Evolutionary conservation across 2,329 filamentous ascomycete species (phyloP).

Genomic region (Fusarium metavorans): DNA sequence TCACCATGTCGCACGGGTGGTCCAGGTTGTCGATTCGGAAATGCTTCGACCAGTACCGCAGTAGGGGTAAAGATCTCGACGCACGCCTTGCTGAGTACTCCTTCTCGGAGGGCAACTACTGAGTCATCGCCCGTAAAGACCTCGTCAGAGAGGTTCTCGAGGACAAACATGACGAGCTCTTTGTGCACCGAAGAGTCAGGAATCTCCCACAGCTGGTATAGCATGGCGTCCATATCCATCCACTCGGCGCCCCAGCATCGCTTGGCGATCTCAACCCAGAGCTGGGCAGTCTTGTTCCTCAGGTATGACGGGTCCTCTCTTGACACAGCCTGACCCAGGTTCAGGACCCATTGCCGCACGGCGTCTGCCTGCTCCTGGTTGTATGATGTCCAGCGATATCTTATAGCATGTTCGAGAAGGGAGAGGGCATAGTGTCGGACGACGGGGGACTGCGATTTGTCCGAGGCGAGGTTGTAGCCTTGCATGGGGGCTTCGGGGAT

Average conservation of each 20-base stretch:
- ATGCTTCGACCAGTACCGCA: slow-evolving; percentile 78
- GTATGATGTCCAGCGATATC: slow-evolving; percentile 85
- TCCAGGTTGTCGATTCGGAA: slow-evolving; percentile 77
- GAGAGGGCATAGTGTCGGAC: slow-evolving; percentile 95
- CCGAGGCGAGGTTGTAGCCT: slow-evolving; percentile 84
- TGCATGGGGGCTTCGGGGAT: slow-evolving; percentile 83
- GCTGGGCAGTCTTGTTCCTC: slow-evolving; percentile 91
- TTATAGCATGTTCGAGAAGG: slow-evolving; percentile 89
- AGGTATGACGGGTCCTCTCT: slow-evolving; percentile 83
- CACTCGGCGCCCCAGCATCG: slow-evolving; percentile 92
- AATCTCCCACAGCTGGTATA: slow-evolving; percentile 85
- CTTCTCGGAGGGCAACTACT: slow-evolving; percentile 84
- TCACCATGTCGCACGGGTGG: slow-evolving; percentile 79
- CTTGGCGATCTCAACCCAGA: slow-evolving; percentile 97
- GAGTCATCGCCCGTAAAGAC: slow-evolving; percentile 92
- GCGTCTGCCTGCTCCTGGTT: slow-evolving; percentile 73
- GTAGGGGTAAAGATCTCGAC: slow-evolving; percentile 94
- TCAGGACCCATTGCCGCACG: slow-evolving; percentile 81
- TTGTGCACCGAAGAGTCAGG: slow-evolving; percentile 74
- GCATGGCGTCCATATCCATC: slow-evolving; percentile 91
- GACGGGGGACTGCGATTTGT: slow-evolving; percentile 79
- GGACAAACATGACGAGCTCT: slow-evolving; percentile 86
- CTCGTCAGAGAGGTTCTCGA: slow-evolving; percentile 94
- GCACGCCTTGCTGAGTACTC: slow-evolving; percentile 86
- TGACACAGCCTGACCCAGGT: slow-evolving; percentile 78